phyloP scores from a whole-genome alignment of 768 basidiomycete genomes.

The Krasilnikovozyma curviuscula region DNA sequence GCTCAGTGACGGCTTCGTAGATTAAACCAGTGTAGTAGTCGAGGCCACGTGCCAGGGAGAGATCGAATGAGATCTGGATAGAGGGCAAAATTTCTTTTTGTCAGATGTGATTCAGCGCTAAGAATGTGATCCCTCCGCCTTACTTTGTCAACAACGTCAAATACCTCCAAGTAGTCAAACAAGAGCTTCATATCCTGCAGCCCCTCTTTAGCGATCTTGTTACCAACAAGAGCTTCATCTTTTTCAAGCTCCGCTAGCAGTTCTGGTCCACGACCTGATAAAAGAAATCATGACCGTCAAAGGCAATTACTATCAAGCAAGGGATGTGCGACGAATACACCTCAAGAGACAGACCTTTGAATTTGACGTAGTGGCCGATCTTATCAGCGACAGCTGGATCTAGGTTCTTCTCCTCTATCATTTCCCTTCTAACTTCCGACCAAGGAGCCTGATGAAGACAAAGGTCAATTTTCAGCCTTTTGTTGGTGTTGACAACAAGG shows the following conservation, averaged over 20 bases:
- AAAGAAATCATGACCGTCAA: background rate
- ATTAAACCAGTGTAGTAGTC: constrained; percentile 99
- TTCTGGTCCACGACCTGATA: constrained; percentile 45
- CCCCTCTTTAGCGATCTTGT: constrained; percentile 59
- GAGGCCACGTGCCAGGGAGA: constrained; percentile 88
- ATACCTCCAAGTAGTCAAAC: constrained; percentile 63
- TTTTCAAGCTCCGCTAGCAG: constrained; percentile 51
- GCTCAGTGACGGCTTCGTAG: constrained; percentile 86
- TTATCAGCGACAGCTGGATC: constrained; percentile 62
- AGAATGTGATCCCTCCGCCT: constrained; percentile 13
- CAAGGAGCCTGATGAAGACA: constrained; percentile 45
- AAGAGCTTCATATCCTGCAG: constrained; percentile 68
- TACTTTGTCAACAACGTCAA: constrained; percentile 59
- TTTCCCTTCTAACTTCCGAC: constrained; percentile 82
- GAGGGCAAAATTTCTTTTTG: background rate
- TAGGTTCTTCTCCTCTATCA: constrained; percentile 88
- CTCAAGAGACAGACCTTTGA: constrained; percentile 43
- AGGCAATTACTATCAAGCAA: background rate
- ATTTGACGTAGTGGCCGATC: constrained; percentile 92
- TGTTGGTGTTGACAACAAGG: background rate
- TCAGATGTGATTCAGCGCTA: background rate
- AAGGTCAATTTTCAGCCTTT: background rate
- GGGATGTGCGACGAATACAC: no score
- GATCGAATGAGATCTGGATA: constrained; percentile 72
- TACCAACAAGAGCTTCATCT: constrained; percentile 46